phyloP scores from a whole-genome alignment of 306 rosid genomes.

The Ceratonia siliqua region DNA sequence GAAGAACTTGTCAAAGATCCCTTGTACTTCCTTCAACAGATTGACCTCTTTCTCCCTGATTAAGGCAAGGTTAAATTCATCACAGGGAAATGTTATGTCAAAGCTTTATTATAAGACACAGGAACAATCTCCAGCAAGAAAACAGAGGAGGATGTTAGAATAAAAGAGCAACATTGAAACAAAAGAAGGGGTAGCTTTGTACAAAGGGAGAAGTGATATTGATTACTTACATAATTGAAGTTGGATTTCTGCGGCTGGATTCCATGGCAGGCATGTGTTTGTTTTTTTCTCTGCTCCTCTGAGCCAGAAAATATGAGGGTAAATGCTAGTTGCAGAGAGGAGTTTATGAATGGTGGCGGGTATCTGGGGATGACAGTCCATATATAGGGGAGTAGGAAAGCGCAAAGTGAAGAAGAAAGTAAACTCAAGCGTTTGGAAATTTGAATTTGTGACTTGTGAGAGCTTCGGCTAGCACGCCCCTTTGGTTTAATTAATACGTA shows the following conservation, averaged over 20 bases:
- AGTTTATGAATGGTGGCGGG: not conserved
- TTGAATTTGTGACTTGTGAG: too few species aligned
- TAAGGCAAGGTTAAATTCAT: not conserved
- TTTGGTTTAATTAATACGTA: too few species aligned
- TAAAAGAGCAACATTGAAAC: not conserved
- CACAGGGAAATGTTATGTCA: not conserved
- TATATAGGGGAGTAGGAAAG: too few species aligned
- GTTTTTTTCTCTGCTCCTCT: not conserved
- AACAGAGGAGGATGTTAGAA: not conserved
- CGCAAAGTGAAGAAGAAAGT: too few species aligned
- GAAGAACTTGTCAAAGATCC: constrained; percentile 3
- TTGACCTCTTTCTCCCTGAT: constrained; percentile 3
- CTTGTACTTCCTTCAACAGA: not conserved
- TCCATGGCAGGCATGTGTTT: not conserved
- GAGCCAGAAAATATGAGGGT: not conserved
- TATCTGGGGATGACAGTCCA: not conserved
- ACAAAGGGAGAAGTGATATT: not conserved
- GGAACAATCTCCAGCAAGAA: too few species aligned
- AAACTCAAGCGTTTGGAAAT: too few species aligned
- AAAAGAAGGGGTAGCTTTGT: not conserved
- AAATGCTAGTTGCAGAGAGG: not conserved
- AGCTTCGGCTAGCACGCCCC: too few species aligned
- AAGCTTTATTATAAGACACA: too few species aligned
- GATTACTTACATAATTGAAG: not conserved
- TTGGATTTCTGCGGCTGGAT: not conserved